Percentiles rank a stretch among this genome's conserved stretches.
Conservation (phyloP, 306 rosid species). For the Ormosia emarginata region DNA sequence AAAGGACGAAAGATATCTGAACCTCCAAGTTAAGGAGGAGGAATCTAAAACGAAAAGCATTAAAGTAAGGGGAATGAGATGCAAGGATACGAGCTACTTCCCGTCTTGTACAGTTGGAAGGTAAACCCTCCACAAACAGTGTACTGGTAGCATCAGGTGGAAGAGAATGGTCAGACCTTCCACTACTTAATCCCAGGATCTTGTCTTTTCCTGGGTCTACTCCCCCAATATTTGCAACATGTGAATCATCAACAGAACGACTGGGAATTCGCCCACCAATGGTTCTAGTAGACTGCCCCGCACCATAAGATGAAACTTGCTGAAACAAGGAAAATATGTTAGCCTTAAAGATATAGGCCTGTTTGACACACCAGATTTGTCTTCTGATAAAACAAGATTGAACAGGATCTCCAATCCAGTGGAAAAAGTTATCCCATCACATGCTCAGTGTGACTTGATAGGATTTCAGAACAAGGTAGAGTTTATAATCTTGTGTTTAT, state of each 20-base stretch:
- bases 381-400: neutral
- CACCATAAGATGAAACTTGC: constrained; percentile 74
- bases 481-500: neutral
- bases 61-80: neutral
- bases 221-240: constrained; percentile 50
- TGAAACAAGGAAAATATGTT: constrained; percentile 40
- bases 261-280: constrained; percentile 54
- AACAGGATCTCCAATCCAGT: neutral
- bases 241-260: constrained; percentile 67
- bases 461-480: neutral
- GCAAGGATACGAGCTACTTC: constrained; percentile 99
- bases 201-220: constrained; percentile 71
- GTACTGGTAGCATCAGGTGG: constrained; percentile 95
- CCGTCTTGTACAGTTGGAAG: constrained; percentile 80
- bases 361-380: neutral
- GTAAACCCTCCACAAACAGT: constrained; percentile 93
- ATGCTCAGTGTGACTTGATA: neutral
- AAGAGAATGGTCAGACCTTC: constrained; percentile 74
- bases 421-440: neutral
- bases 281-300: constrained; percentile 72
- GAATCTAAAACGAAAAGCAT: constrained; percentile 20
- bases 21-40: constrained; percentile 45
- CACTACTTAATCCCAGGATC: constrained; percentile 55
- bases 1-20: constrained; percentile 95
- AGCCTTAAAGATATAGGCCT: constrained; percentile 22